Base-by-base conservation (phyloP, 2,329 filamentous ascomycete genomes). In the Raffaelea deltoideospora region DNA sequence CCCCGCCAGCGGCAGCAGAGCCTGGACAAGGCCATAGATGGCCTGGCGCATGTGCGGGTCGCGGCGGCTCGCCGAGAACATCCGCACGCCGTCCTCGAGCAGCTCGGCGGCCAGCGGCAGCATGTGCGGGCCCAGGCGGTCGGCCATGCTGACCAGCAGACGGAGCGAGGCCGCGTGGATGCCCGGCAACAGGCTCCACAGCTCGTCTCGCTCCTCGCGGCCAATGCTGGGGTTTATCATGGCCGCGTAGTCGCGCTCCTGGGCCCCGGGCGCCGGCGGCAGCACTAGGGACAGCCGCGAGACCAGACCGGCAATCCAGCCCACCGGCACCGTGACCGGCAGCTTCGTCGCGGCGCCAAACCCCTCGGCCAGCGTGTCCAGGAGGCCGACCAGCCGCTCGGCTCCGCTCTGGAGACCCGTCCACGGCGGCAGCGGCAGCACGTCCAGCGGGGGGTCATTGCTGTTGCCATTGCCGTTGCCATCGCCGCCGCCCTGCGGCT, bases 201-300 rank as follows among this genome's bases (percentile, higher is more conserved):
- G 65, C 31, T 77, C 72, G 37, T 93, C 84, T 42, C 79, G 78
- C 56, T 95, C 88, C 34, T 92, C 82, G 42, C 79, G 72, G 23
- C 76, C 69, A 43, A 90, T 72, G 43, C 83, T 78, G 8, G 76
- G 65, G 47, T 86, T 87, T 41, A 76, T 64, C 41, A 77, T 71
- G n/a, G 73, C 56, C 2, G 60, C 63, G 45, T 63, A 24, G 41
- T 67, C 60, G 45, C 59, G 60, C 17, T 54, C 56, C 45, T 34
- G 57, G 7, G 21, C n/a, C 14, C 18, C 33, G 46, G 48, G 64
- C 38, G 45, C 71, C 54, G 54, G 72, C 44, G 52, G 68, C 53
- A 64, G 61, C 31, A 92, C 66, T 15, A 79, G 73, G 26, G 82
- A 69, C 21, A 94, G 58, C 31, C 88, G 69, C 13, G 71, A 72